Conservation (phyloP, 2,329 filamentous ascomycete genomes). For the Chaetothyriales sp. region DNA sequence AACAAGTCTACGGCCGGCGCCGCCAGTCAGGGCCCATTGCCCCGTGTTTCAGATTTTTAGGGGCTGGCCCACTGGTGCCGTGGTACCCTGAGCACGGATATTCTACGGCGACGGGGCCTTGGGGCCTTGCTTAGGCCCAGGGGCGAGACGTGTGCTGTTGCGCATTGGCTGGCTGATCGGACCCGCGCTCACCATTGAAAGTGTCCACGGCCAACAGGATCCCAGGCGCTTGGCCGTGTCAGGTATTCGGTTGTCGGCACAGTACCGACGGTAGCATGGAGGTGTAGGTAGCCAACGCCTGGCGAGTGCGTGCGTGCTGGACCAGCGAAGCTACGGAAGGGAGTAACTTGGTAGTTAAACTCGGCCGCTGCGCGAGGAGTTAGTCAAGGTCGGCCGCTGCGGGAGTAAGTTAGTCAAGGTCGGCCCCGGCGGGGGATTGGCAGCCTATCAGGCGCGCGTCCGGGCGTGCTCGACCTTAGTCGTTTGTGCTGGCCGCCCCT, state of each 20-base stretch:
- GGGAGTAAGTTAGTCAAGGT: too few species aligned
- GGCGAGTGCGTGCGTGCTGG: too few species aligned
- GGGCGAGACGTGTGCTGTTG: too few species aligned
- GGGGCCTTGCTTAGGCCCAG: neutral
- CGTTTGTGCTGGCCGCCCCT: neutral
- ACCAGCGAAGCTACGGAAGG: too few species aligned
- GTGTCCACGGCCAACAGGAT: too few species aligned
- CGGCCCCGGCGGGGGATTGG: too few species aligned
- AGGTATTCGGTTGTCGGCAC: neutral
- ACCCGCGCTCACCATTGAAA: neutral
- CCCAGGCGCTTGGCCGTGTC: neutral
- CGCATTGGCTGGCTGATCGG: neutral
- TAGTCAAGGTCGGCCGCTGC: too few species aligned
- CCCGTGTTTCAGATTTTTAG: neutral
- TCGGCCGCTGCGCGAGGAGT: too few species aligned
- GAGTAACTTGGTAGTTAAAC: too few species aligned
- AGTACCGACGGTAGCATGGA: neutral
- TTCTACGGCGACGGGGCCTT: too few species aligned
- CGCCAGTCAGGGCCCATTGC: neutral
- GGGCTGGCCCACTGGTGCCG: neutral
- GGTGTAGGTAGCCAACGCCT: too few species aligned
- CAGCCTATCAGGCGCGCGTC: neutral
- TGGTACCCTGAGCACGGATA: neutral
- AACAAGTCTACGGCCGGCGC: too few species aligned
- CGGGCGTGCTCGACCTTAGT: neutral